Evolutionary conservation across 805 yeast genomes (phyloP).

Genomic region (Aciculoconidium aculeatum): DNA sequence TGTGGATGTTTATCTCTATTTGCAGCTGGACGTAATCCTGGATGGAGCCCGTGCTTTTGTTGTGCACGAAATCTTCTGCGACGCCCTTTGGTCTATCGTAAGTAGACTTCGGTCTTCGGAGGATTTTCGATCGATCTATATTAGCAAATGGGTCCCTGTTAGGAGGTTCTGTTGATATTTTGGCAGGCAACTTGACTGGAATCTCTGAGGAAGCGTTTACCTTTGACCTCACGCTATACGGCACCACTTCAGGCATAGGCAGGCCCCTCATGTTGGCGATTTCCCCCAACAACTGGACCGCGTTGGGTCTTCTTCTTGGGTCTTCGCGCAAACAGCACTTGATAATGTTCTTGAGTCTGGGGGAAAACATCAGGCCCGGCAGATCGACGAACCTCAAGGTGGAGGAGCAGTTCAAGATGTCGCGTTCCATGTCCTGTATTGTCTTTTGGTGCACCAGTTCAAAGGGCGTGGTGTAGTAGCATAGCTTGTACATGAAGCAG

Average conservation of each 20-base stretch:
- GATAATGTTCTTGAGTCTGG: constrained; percentile 59
- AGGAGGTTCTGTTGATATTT: constrained; percentile 1
- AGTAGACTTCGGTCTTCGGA: constrained; percentile 15
- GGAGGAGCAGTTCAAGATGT: constrained; percentile 53
- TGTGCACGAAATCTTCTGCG: constrained; percentile 5
- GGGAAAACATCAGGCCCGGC: constrained; percentile 45
- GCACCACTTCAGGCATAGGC: constrained; percentile 37
- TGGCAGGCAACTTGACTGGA: constrained; percentile 2
- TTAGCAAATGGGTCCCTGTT: constrained; percentile 36
- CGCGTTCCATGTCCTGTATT: constrained; percentile 44
- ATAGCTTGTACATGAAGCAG: constrained; percentile 66
- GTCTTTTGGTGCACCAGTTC: constrained; percentile 43
- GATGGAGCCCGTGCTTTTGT: constrained; percentile 16
- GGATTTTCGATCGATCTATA: constrained; percentile 34
- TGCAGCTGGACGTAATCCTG: constrained; percentile 30
- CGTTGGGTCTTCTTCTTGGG: constrained; percentile 69
- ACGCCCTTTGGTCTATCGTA: constrained; percentile 8
- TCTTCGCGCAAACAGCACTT: constrained; percentile 55
- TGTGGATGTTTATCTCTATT: constrained; percentile 21
- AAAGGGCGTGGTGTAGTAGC: constrained; percentile 81
- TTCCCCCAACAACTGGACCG: constrained; percentile 65
- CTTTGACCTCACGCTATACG: constrained; percentile 36
- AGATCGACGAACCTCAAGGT: constrained; percentile 43
- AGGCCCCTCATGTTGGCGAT: constrained; percentile 54
- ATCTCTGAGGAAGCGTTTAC: not conserved